Percentiles rank a stretch among this genome's conserved stretches.
phyloP scores from a whole-genome alignment of 1,284 basidiomycete species.

The Kwoniella shivajii region DNA sequence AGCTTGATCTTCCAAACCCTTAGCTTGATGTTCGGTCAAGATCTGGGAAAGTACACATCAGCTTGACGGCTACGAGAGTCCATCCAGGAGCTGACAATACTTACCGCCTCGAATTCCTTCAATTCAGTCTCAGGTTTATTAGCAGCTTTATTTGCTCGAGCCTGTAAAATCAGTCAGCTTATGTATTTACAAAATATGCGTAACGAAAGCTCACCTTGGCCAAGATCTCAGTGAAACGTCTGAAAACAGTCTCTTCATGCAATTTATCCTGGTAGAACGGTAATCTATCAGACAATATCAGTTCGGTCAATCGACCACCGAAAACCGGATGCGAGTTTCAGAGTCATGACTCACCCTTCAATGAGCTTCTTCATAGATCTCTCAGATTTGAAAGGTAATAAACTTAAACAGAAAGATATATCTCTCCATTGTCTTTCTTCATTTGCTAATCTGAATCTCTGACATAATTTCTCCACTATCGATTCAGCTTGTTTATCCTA shows the following conservation, averaged over 20 bases:
- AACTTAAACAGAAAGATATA: constrained; percentile 90
- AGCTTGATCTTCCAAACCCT: constrained; percentile 88
- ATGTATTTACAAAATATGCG: not conserved
- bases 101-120: constrained; percentile 81
- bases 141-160: constrained; percentile 79
- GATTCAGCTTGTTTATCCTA: constrained; percentile 94
- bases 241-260: constrained; percentile 81
- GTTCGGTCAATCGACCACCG: not conserved
- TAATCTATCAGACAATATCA: constrained; percentile 56
- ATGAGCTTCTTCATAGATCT: constrained; percentile 94
- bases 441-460: constrained; percentile 84
- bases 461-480: constrained; percentile 92
- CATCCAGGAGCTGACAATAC: constrained; percentile 20
- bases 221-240: constrained; percentile 85
- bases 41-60: constrained; percentile 59
- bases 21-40: constrained; percentile 74
- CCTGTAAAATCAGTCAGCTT: constrained; percentile 55
- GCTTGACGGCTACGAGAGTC: too few species aligned
- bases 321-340: too few species aligned
- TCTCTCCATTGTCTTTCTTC: constrained; percentile 96
- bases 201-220: constrained; percentile 59
- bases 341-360: constrained; percentile 62
- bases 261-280: constrained; percentile 94
- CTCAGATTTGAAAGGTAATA: constrained; percentile 96
- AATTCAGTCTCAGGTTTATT: constrained; percentile 87